Evolutionary conservation across 2,329 filamentous ascomycete genomes (phyloP).

Genomic region (Hypoxylon sp.): DNA sequence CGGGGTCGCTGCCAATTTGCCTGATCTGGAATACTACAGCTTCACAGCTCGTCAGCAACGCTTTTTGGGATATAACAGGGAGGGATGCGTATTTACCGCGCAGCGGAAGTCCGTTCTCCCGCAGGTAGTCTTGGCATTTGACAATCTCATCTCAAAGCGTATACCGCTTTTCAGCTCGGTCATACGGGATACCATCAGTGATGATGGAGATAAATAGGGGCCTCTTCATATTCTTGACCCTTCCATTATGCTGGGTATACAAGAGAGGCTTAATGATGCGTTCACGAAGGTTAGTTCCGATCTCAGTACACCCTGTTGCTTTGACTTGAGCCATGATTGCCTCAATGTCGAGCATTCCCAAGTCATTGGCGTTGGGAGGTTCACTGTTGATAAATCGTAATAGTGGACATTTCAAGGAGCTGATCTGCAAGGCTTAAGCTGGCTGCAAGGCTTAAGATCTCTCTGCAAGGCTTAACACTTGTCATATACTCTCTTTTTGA

Average conservation of each 20-base stretch:
- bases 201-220: conserved; percentile 35
- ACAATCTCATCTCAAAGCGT: conserved; percentile 32
- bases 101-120: conserved; percentile 27
- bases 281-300: conserved; percentile 29
- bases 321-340: conserved; percentile 20
- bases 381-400: conserved; percentile 34
- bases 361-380: conserved; percentile 8
- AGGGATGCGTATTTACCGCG: conserved; percentile 14
- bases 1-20: conserved; percentile 34
- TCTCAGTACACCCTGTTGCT: conserved; percentile 28
- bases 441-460: too few relatives aligned
- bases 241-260: conserved; percentile 28
- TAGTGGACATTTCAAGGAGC: too few relatives aligned
- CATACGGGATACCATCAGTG: conserved; percentile 32
- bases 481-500: too few relatives aligned
- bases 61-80: background rate
- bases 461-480: too few relatives aligned
- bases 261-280: conserved; percentile 30
- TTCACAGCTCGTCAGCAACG: conserved; percentile 12
- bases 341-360: conserved; percentile 17
- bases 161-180: conserved; percentile 19
- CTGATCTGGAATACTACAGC: conserved; percentile 39
- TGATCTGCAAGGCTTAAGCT: too few relatives aligned
- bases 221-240: conserved; percentile 21
- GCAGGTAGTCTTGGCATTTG: conserved; percentile 32